phyloP scores from a whole-genome alignment of 169 alveolate species.

The Plasmodium ovale region DNA sequence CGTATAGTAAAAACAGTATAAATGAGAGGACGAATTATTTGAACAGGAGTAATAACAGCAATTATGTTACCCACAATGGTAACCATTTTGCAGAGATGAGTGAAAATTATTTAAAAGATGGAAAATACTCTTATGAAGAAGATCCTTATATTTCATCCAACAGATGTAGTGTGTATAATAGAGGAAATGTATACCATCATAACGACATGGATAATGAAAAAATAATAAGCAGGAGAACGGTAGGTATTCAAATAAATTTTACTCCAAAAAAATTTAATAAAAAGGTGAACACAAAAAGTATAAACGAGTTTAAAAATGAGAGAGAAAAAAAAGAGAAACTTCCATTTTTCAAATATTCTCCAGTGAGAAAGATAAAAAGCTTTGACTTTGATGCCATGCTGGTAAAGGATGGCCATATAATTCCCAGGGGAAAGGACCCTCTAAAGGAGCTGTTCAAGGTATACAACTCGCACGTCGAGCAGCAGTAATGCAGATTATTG shows the following conservation, averaged over 20 bases:
- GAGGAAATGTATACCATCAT: background rate
- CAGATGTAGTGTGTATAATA: background rate
- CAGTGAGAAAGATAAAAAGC: slow-evolving; percentile 6
- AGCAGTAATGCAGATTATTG: too few relatives aligned
- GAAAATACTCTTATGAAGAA: background rate
- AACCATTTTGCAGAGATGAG: background rate
- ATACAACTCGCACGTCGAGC: too few relatives aligned
- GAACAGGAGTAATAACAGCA: background rate
- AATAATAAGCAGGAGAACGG: slow-evolving; percentile 5
- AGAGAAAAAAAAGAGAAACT: slow-evolving; percentile 28
- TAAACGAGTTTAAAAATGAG: background rate
- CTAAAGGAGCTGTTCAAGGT: slow-evolving; percentile 16
- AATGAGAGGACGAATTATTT: background rate
- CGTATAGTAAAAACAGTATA: background rate
- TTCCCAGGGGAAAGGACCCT: slow-evolving; percentile 33
- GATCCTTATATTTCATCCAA: background rate
- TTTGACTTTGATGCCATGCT: slow-evolving; percentile 64
- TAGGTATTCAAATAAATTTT: slow-evolving; percentile 38
- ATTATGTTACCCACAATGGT: background rate
- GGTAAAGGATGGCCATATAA: slow-evolving; percentile 53
- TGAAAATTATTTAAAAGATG: background rate
- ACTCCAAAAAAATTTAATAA: slow-evolving; percentile 20
- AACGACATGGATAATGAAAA: background rate
- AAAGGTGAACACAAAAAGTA: slow-evolving; percentile 9
- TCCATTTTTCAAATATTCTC: slow-evolving; percentile 16